These are phyloP conservation scores for Schwanniomyces vanrijiae DNA, from an alignment of 805 yeast species.

Conservation along the genomic window DNA sequence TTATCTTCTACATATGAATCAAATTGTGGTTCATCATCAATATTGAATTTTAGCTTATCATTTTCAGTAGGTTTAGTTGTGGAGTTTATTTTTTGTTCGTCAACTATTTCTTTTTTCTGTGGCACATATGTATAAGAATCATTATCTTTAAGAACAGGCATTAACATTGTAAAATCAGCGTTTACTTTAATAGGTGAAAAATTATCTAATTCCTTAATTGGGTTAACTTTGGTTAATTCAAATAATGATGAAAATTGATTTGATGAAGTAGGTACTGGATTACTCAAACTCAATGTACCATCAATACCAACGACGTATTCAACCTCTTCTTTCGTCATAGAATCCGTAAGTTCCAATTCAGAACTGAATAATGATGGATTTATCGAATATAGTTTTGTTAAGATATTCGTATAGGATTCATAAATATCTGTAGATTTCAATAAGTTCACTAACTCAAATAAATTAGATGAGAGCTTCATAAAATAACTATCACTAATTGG, in stretches of 20 bases:
- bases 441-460: slow-evolving; percentile 32
- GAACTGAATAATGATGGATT: slow-evolving; percentile 26
- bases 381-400: slow-evolving; percentile 27
- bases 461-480: slow-evolving; percentile 19
- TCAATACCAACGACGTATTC: slow-evolving; percentile 34
- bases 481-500: slow-evolving; percentile 36
- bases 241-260: slow-evolving; percentile 16
- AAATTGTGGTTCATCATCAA: slow-evolving; percentile 35
- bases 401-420: slow-evolving; percentile 20
- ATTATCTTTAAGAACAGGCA: slow-evolving; percentile 8
- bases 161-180: slow-evolving; percentile 24
- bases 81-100: background rate
- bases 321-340: slow-evolving; percentile 29
- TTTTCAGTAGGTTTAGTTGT: background rate
- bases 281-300: slow-evolving; percentile 12
- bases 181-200: slow-evolving; percentile 31
- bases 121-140: slow-evolving; percentile 1
- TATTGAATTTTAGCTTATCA: background rate
- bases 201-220: slow-evolving; percentile 12
- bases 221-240: slow-evolving; percentile 34
- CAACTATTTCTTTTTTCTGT: background rate
- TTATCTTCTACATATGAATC: slow-evolving; percentile 55
- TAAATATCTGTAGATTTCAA: slow-evolving; percentile 30
- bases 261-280: slow-evolving; percentile 9
- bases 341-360: slow-evolving; percentile 22